Base-by-base conservation (phyloP, 805 yeast species). In the Wickerhamiella australiensis region DNA sequence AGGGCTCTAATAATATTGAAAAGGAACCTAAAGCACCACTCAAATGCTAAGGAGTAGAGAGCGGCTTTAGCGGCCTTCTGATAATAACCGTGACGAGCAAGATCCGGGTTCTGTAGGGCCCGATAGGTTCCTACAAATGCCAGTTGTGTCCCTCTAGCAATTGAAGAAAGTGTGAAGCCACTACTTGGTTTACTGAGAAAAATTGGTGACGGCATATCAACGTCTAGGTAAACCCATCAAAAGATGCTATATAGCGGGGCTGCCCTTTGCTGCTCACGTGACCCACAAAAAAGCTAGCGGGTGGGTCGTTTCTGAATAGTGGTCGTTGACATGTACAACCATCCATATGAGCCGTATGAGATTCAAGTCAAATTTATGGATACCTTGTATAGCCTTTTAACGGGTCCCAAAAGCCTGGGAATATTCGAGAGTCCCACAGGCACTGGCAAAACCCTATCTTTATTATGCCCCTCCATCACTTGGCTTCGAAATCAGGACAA, bases 341-440 rank as follows among this genome's bases (percentile, higher is more conserved):
- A 88, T 61, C 97, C 97, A 0, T 88, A 72, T 61, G 59, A 64
- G 42, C 96, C 97, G 0, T 88, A 88, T 62, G 71, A 69, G 22
- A 86, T 87, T 53, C 97, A 88, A 61, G 40, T 73, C 20, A 75
- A 80, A 52, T 73, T 88, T 55, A 88, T 88, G 96, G 67, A 69
- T 26, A 75, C 79, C 18, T 72, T 90, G n/a, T 82, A 82, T 57
- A 74, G 74, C 21, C 72, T 84, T 1, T 68, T 88, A 15, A 68
- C 70, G 3, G 52, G 63, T 11, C 63, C 70, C 57, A 42, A 18
- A 37, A 85, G 82, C 60, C 69, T 88, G 1, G 95, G 94, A 0
- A 70, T 88, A 1, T 80, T 88, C 59, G 96, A 88, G 61, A 81
- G 92, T 51, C 97, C 97, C 0, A 88, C 97, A 0, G 97, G 97